Evolutionary conservation across 352 stramenopile genomes (phyloP).

Genomic region (Phytophthora cactorum): DNA sequence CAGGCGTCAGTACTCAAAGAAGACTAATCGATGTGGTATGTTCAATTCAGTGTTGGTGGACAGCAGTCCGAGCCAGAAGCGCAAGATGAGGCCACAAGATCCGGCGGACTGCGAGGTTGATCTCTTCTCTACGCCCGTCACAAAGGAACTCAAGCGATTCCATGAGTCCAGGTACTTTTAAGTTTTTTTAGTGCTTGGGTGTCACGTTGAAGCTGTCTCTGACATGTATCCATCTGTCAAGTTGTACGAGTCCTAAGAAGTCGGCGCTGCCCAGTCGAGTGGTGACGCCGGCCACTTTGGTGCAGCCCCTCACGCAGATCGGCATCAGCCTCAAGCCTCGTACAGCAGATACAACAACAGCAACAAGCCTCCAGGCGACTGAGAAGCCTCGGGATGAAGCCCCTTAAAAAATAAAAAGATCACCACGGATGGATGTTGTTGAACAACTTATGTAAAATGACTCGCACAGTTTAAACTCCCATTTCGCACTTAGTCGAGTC

Average conservation of each 20-base stretch:
- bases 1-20: neutral
- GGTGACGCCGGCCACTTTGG: conserved; percentile 60
- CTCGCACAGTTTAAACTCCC: neutral
- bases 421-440: neutral
- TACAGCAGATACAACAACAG: neutral
- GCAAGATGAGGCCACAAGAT: conserved; percentile 64
- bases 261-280: conserved; percentile 15
- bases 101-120: conserved; percentile 39
- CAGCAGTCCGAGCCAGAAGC: conserved; percentile 75
- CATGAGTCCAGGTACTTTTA: conserved; percentile 49
- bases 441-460: neutral
- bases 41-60: conserved; percentile 38
- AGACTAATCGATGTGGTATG: conserved; percentile 9
- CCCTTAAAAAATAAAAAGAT: conserved; percentile 8
- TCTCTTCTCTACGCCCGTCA: conserved; percentile 40
- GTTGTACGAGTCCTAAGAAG: conserved; percentile 19
- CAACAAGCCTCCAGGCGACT: neutral
- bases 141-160: conserved; percentile 70
- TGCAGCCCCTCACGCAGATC: conserved; percentile 69
- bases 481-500: conserved; percentile 13
- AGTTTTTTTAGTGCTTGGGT: neutral
- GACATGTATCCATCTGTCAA: conserved; percentile 18
- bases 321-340: conserved; percentile 38
- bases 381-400: conserved; percentile 6
- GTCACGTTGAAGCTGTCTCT: conserved; percentile 18